Percentiles rank a stretch among this genome's conserved stretches.
Conservation (phyloP, 805 yeast species). For the Kuraishia hungarica region DNA sequence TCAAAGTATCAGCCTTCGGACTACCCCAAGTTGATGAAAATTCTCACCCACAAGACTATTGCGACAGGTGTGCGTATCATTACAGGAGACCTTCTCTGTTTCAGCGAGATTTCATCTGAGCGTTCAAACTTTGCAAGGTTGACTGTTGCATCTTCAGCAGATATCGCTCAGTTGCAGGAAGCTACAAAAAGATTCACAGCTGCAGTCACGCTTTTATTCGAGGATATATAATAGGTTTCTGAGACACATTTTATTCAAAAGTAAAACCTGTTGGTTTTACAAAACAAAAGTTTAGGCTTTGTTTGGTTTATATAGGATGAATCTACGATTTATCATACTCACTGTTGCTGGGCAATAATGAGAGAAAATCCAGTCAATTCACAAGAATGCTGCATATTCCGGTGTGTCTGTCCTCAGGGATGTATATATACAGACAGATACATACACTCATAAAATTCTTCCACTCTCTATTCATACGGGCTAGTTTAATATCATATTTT, state of each 20-base stretch:
- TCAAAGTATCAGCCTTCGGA: conserved; percentile 13
- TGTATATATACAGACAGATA: background rate
- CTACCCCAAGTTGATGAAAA: conserved; percentile 28
- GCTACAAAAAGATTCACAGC: conserved; percentile 42
- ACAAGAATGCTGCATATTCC: background rate
- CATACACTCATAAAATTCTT: background rate
- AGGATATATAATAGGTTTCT: conserved; percentile 1
- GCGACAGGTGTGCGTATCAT: conserved; percentile 31
- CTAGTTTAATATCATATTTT: too few relatives aligned
- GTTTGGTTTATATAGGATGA: too few relatives aligned
- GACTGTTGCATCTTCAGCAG: conserved; percentile 26
- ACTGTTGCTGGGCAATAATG: too few relatives aligned
- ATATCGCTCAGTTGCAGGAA: conserved; percentile 36
- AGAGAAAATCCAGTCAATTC: too few relatives aligned
- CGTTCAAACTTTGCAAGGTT: conserved; percentile 28
- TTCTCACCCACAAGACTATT: conserved; percentile 37
- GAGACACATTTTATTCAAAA: too few relatives aligned
- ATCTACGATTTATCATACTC: too few relatives aligned
- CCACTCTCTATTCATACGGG: background rate
- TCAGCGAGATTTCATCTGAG: conserved; percentile 33
- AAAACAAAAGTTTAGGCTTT: too few relatives aligned
- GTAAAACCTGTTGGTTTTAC: too few relatives aligned
- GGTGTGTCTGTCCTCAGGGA: background rate
- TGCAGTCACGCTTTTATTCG: conserved; percentile 38
- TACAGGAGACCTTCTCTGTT: conserved; percentile 34